These are phyloP conservation scores for Scheffersomyces spartinae DNA, from an alignment of 805 yeast genomes.

Conservation along the genomic window DNA sequence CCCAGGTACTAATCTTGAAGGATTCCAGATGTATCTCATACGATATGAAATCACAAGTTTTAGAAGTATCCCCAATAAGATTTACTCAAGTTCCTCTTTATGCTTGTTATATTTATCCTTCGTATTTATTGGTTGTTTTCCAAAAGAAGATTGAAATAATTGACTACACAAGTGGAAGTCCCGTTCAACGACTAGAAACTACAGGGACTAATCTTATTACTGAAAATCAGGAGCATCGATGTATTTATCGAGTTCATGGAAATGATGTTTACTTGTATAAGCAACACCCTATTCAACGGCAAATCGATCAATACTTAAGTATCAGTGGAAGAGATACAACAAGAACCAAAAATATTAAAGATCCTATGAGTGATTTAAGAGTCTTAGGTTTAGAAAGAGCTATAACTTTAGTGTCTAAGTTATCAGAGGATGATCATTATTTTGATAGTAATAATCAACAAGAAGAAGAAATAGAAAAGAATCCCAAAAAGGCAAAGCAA, in stretches of 20 bases:
- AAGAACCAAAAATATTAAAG: constrained; percentile 9
- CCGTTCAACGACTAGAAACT: constrained; percentile 17
- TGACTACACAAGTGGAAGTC: constrained; percentile 22
- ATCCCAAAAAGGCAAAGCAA: constrained; percentile 16
- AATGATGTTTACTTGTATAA: constrained; percentile 20
- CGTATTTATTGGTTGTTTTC: constrained; percentile 20
- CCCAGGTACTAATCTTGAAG: constrained; percentile 15
- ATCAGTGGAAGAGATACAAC: constrained; percentile 10
- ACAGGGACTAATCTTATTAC: too few relatives aligned
- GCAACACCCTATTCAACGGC: constrained; percentile 16
- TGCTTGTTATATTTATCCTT: constrained; percentile 17
- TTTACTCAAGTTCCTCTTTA: constrained; percentile 14
- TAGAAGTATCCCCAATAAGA: constrained; percentile 11
- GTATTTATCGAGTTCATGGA: constrained; percentile 16
- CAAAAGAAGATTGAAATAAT: constrained; percentile 22
- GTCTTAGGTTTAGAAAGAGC: constrained; percentile 23
- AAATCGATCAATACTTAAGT: constrained; percentile 23
- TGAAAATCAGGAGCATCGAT: too few relatives aligned
- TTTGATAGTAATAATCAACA: too few relatives aligned
- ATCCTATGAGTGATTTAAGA: constrained; percentile 17
- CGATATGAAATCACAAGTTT: neutral
- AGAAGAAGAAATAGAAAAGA: constrained; percentile 5
- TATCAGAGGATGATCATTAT: constrained; percentile 13
- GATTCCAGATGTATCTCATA: constrained; percentile 19
- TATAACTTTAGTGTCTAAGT: constrained; percentile 16